These are phyloP conservation scores for Boletus reticulatus DNA, from an alignment of 768 basidiomycete genomes.

Conservation along the genomic window DNA sequence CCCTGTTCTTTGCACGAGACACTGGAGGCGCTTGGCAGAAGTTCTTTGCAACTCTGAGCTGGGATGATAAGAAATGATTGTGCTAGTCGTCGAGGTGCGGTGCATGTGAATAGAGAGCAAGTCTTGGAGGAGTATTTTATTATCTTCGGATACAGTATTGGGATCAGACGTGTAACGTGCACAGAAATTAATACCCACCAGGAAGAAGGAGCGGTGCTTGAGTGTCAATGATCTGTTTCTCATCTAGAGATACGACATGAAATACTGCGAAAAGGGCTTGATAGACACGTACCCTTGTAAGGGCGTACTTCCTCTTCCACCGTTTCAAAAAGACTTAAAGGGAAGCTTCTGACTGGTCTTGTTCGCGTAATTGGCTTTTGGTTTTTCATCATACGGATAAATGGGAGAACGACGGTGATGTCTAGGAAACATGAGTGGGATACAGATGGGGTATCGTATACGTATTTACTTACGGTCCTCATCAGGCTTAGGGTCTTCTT, in stretches of 20 bases:
- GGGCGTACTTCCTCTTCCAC: neutral
- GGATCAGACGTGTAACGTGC: neutral
- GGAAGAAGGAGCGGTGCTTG: conserved; percentile 45
- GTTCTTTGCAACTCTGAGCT: conserved; percentile 19
- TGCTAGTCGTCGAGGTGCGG: conserved; percentile 27
- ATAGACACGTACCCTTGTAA: conserved; percentile 14
- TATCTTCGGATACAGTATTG: conserved; percentile 11
- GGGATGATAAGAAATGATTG: conserved; percentile 34
- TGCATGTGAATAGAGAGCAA: conserved; percentile 55
- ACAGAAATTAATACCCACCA: conserved; percentile 22
- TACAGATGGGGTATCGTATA: conserved; percentile 24
- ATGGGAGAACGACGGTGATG: conserved; percentile 55
- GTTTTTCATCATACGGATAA: conserved; percentile 42
- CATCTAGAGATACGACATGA: conserved; percentile 11
- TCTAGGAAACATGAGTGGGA: conserved; percentile 35
- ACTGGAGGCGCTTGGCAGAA: conserved; percentile 29
- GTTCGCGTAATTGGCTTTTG: conserved; percentile 20
- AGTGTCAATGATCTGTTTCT: conserved; percentile 44
- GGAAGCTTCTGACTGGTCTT: conserved; percentile 9
- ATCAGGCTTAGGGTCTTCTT: conserved; percentile 43
- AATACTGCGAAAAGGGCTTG: neutral
- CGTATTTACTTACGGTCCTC: conserved; percentile 48
- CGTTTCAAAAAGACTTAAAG: neutral
- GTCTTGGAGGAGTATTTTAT: conserved; percentile 36
- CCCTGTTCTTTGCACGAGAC: conserved; percentile 29